These are phyloP conservation scores for Podosphaera fusca DNA, from an alignment of 2,329 filamentous ascomycete species.

Conservation along the genomic window DNA sequence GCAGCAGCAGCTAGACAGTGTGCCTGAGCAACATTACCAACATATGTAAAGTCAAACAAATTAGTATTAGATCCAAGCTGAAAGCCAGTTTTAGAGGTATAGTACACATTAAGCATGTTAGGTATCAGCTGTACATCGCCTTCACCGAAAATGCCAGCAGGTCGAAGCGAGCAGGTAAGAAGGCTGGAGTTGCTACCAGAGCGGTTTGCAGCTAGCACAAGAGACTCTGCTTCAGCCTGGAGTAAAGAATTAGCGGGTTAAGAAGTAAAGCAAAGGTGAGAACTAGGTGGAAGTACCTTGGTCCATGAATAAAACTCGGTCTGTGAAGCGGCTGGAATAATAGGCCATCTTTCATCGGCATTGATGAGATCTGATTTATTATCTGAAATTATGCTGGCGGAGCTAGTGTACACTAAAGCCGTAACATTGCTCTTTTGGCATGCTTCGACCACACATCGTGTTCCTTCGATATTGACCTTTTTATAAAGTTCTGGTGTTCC, in stretches of 20 bases:
- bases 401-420: slow-evolving; percentile 77
- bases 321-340: slow-evolving; percentile 47
- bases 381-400: slow-evolving; percentile 68
- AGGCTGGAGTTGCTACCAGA: slow-evolving; percentile 25
- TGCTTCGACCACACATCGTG: slow-evolving; percentile 51
- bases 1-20: slow-evolving; percentile 54
- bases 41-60: slow-evolving; percentile 48
- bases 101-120: slow-evolving; percentile 49
- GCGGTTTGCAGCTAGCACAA: slow-evolving; percentile 58
- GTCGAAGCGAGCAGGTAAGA: slow-evolving; percentile 60
- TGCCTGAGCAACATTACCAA: slow-evolving; percentile 48
- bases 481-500: slow-evolving; percentile 40
- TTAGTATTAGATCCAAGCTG: slow-evolving; percentile 59
- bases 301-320: slow-evolving; percentile 74
- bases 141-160: slow-evolving; percentile 77
- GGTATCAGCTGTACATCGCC: slow-evolving; percentile 59
- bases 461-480: slow-evolving; percentile 76
- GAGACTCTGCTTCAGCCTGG: slow-evolving; percentile 52
- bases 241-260: slow-evolving; percentile 10
- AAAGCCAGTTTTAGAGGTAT: slow-evolving; percentile 44
- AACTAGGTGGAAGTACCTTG: slow-evolving; percentile 24
- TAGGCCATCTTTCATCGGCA: slow-evolving; percentile 63
- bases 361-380: slow-evolving; percentile 50
- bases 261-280: neutral
- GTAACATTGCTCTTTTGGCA: slow-evolving; percentile 48